These are phyloP conservation scores for Xylaria grammica DNA, from an alignment of 495 filamentous ascomycete species.

Conservation along the genomic window DNA sequence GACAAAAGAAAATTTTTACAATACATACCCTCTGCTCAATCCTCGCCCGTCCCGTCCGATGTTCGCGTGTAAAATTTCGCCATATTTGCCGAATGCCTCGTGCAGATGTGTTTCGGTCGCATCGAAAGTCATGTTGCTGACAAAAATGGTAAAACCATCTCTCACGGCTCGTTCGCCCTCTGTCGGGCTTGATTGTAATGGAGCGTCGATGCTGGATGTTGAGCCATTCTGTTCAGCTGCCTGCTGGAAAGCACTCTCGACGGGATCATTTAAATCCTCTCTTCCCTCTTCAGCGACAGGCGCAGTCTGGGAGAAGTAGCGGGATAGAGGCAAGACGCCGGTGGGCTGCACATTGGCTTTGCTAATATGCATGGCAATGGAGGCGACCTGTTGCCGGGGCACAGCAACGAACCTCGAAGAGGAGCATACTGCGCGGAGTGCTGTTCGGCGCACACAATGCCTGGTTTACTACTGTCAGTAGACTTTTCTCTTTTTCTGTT, in stretches of 20 bases:
- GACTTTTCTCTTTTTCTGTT: not conserved
- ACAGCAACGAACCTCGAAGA: slow-evolving; percentile 50
- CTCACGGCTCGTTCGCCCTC: slow-evolving; percentile 21
- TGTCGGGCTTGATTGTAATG: slow-evolving; percentile 4
- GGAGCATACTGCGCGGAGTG: slow-evolving; percentile 60
- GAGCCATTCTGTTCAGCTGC: not conserved
- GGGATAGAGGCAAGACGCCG: slow-evolving; percentile 33
- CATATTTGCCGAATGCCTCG: slow-evolving; percentile 69
- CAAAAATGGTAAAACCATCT: slow-evolving; percentile 48
- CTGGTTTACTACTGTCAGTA: slow-evolving; percentile 38
- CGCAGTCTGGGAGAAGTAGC: slow-evolving; percentile 44
- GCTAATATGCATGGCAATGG: slow-evolving; percentile 36
- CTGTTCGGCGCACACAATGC: slow-evolving; percentile 62
- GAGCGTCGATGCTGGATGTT: not conserved
- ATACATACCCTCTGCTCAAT: slow-evolving; percentile 83
- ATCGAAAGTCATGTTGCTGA: slow-evolving; percentile 90
- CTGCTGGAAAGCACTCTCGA: not conserved
- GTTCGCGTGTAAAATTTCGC: slow-evolving; percentile 57
- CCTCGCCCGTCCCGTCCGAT: slow-evolving; percentile 74
- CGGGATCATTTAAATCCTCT: slow-evolving; percentile 2
- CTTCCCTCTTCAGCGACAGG: slow-evolving; percentile 30
- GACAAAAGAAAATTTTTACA: not conserved
- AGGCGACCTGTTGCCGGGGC: slow-evolving; percentile 43
- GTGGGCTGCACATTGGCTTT: slow-evolving; percentile 28
- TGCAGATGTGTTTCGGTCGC: slow-evolving; percentile 72